Conservation (phyloP, 305 asterid genomes). For the Ilex paraguariensis region DNA sequence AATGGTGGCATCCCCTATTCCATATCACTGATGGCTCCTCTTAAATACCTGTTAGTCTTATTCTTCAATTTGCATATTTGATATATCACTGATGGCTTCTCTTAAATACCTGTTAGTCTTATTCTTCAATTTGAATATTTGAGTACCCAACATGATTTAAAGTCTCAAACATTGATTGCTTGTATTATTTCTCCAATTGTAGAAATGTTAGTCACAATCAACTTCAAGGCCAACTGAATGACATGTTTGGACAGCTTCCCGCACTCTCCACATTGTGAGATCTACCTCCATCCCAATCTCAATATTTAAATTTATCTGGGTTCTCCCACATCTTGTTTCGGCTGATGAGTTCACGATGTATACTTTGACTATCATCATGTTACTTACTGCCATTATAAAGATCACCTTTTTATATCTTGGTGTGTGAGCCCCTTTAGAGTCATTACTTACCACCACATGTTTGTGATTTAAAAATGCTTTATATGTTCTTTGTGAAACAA, state of each 20-base stretch:
- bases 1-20: conserved; percentile 72
- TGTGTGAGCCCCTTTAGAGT: too few species aligned
- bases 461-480: too few species aligned
- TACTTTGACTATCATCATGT: neutral
- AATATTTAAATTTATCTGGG: conserved; percentile 5
- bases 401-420: too few species aligned
- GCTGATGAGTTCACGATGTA: conserved; percentile 6
- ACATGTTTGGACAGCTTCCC: conserved; percentile 48
- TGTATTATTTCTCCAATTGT: conserved; percentile 19
- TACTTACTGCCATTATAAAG: too few species aligned
- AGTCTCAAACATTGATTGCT: neutral
- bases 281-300: conserved; percentile 11
- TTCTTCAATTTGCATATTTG: neutral
- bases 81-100: conserved; percentile 33
- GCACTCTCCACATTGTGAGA: conserved; percentile 80
- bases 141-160: too few species aligned
- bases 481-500: too few species aligned
- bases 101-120: conserved; percentile 67
- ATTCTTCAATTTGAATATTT: conserved; percentile 10
- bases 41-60: conserved; percentile 66
- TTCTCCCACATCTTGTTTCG: conserved; percentile 15
- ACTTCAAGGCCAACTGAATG: conserved; percentile 55
- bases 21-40: conserved; percentile 55
- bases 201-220: conserved; percentile 75
- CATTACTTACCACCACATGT: too few species aligned